Base-by-base conservation (phyloP, 495 filamentous ascomycete genomes). In the Hamigera avellanea region DNA sequence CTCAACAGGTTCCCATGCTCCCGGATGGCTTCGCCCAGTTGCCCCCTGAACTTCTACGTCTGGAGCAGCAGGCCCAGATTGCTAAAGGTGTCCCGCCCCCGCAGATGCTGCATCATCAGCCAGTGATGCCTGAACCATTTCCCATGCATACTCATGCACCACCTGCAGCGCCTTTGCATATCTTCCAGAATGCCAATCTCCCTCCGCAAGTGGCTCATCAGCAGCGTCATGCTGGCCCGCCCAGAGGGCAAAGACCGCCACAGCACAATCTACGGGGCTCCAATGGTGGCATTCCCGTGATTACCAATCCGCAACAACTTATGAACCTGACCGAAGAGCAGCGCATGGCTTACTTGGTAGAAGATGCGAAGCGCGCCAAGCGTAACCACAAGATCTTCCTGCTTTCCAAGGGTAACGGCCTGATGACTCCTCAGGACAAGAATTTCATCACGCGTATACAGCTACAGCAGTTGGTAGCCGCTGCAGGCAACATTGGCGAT, bases 381-480 rank as follows among this genome's bases (percentile, higher is more conserved):
- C 78, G 91, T 19, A 96, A 96, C 52, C 89, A 96, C 66, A 99
- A 99, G 65, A 99, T 99, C 36, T 86, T 83, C 49, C 72, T 91
- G 16, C 65, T 99, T 16, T 93, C 93, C 6, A 83, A 80, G 48
- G 88, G 93, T 48, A 96, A 99, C 51, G 93, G 91, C 17, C 56
- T 99, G 37, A 99, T 99, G 91, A 96, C 93, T 14, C 93, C 93
- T 2, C 86, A 94, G 52, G 91, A 99, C 59, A 99, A 99, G 69
- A 99, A 95, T 50, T 99, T 95, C 54, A 91, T 99, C 40, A 95
- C 93, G 8, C 77, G 93, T 10, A 96, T 99, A 35, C 91, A 99
- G 52, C 69, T 99, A 26, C 93, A 96, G 54, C 93, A 96, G 49
- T 73, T 99, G 17, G 84, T 99, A 30, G 77, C 87, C 4, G 86